Evolutionary conservation across 1,139 yeast genomes (phyloP), one percentile per base, ranked within the genome.

Genomic region (Geotrichum reessii): DNA sequence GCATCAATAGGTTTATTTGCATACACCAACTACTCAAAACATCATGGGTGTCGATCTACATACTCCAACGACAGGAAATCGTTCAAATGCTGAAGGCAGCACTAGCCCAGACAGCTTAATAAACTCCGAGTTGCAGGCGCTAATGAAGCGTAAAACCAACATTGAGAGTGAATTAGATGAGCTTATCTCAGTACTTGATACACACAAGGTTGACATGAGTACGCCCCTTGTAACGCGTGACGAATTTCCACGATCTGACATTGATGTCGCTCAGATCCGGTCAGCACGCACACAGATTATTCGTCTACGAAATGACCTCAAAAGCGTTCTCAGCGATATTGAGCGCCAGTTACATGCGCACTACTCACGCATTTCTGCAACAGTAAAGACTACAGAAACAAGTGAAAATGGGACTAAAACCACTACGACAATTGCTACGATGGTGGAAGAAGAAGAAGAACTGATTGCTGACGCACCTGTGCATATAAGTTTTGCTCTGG

Each of bases 161-260:
- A 44, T 71, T 47, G 73, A 71, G 50, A 60, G 60, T 3, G 66
- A 67, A 53, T 56, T 71, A 44, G 69, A 69, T 48, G 71, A 66
- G 12, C 62, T 69, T 42, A 62, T 59, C 22, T 65, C 64, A 12
- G 69, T 70, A 17, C 65, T 71, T 17, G 64, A 65, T 46, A 63
- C 69, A 14, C 75, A 76, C 49, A 73, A 75, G 46, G 84, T 80
- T 1, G 82, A 80, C 63, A 83, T 90, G 91, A 71, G 78, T 21
- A 84, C 95, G 0, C 77, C 84, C 0, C 73, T 92, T 63, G 71
- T 87, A 2, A 81, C 87, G 0, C 62, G 67, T 0, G 96, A 92
- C 66, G 97, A 97, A 44, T 93, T 81, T 65, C 99, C 99, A 0
- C 76, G 97, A 46, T 74, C 78, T 17, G 98, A 93, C 69, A 80